These are phyloP conservation scores for Alternaria tenuissima DNA, from an alignment of 2,329 filamentous ascomycete genomes.

Conservation along the genomic window DNA sequence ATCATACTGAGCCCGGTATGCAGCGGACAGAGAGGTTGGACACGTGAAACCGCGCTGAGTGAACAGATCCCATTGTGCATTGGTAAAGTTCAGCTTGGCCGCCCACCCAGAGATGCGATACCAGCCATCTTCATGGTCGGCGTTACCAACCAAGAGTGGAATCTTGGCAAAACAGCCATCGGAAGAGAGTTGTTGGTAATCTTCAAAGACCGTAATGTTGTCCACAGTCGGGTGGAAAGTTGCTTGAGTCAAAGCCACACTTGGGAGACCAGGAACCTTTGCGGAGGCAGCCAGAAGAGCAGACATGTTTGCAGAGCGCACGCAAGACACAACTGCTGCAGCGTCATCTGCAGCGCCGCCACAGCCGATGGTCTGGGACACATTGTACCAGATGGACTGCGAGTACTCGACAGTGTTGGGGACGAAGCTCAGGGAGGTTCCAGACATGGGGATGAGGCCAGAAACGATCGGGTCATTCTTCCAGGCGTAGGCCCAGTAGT, in stretches of 20 bases:
- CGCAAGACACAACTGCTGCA: slow-evolving; percentile 46
- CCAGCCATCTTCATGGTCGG: slow-evolving; percentile 38
- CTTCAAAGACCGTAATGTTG: slow-evolving; percentile 39
- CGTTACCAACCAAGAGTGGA: slow-evolving; percentile 35
- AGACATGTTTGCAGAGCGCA: slow-evolving; percentile 40
- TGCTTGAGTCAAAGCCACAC: slow-evolving; percentile 31
- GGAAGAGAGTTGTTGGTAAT: slow-evolving; percentile 36
- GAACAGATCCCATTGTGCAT: slow-evolving; percentile 37
- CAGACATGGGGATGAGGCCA: slow-evolving; percentile 59
- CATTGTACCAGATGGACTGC: slow-evolving; percentile 46
- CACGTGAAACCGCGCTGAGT: slow-evolving; percentile 37
- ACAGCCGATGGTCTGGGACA: slow-evolving; percentile 51
- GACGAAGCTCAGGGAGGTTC: slow-evolving; percentile 51
- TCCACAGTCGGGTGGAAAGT: slow-evolving; percentile 45
- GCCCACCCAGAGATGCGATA: slow-evolving; percentile 38
- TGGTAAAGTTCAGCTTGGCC: slow-evolving; percentile 29
- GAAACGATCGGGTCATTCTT: slow-evolving; percentile 58
- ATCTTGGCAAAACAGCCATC: slow-evolving; percentile 36
- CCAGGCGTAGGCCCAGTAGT: slow-evolving; percentile 61
- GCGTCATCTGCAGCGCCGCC: slow-evolving; percentile 33
- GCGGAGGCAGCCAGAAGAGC: slow-evolving; percentile 37
- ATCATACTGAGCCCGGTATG: slow-evolving; percentile 30
- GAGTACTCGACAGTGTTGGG: slow-evolving; percentile 37
- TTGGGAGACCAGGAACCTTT: slow-evolving; percentile 36
- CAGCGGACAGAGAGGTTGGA: slow-evolving; percentile 27